These are phyloP conservation scores for Talinum fruticosum DNA, from an alignment of 148 eudicot species.

Conservation along the genomic window DNA sequence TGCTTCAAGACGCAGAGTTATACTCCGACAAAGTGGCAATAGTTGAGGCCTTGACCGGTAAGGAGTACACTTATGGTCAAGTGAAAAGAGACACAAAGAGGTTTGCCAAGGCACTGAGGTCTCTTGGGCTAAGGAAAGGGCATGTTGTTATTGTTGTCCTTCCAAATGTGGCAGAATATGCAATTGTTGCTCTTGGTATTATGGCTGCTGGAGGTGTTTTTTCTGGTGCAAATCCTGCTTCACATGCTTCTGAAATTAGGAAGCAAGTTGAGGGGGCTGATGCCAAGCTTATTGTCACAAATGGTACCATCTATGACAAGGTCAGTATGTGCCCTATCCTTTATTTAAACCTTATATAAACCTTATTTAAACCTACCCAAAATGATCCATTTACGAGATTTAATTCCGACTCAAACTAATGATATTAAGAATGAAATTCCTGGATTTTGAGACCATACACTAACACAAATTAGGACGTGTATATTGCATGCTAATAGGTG, in stretches of 20 bases:
- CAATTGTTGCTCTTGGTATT: constrained; percentile 82
- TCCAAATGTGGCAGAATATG: constrained; percentile 82
- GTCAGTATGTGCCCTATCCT: constrained; percentile 21
- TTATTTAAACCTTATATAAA: background rate
- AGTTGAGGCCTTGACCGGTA: constrained; percentile 60
- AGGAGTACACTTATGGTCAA: constrained; percentile 60
- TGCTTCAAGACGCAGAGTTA: constrained; percentile 57
- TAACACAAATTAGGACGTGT: background rate
- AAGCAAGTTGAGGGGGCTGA: constrained; percentile 84
- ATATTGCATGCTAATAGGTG: constrained; percentile 49
- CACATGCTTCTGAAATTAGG: constrained; percentile 62
- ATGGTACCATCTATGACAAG: constrained; percentile 58
- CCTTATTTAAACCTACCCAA: no score
- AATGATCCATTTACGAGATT: background rate
- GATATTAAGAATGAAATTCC: no score
- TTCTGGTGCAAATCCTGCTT: constrained; percentile 78
- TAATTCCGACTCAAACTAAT: no score
- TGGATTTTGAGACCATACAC: no score
- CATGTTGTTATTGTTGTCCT: constrained; percentile 75
- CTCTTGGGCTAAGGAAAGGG: constrained; percentile 83
- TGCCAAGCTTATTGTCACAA: constrained; percentile 80
- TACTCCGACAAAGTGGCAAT: constrained; percentile 74
- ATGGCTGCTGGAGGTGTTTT: constrained; percentile 91
- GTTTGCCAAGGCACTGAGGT: constrained; percentile 86
- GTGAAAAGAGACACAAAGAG: constrained; percentile 60